Evolutionary conservation across 345 rosid species (phyloP), one percentile per base, ranked within the genome.

Genomic region (Brassica cretica): DNA sequence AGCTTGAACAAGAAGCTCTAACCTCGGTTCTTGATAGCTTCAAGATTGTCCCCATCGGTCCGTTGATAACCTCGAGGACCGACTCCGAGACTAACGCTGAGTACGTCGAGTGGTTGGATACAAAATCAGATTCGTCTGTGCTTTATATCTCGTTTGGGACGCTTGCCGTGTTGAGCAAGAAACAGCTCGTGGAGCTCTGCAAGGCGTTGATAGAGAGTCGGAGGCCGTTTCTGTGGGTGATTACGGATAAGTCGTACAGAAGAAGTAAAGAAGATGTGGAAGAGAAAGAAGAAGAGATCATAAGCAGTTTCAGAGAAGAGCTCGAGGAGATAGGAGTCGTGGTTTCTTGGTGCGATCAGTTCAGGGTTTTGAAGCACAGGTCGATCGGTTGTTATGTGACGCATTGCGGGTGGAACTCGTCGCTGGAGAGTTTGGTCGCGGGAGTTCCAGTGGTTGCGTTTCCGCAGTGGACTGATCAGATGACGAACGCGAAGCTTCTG

Each of bases 321-420:
- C 35, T 92, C 8, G 84, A 88, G 30, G 62, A 81, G 16, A 77
- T 74, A 70, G 96, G 94, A 41, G 73, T 82, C 85, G 80, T 90
- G 24, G 85, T 90, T 32, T 73, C 87, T 0, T 92, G 97, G 97
- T 92, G 97, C 30, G 79, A 82, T 5, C 96, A 92, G 82, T 77
- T 85, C 49, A 82, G 84, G 72, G 92, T 90, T 14, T 66, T 92
- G 64, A 87, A 87, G 1, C 89, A 89, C 18, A 78, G 72, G 0
- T 74, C 94, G 7, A 21, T 88, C 0, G 93, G 94, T 1, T 92
- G 94, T 66, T 92, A 88, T n/a, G 66, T 92, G 63, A 81, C 86
- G 1, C 93, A 92, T 74, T 88, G 94, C n/a, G 94, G 94, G 8
- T 91, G 97, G 95, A 92, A 86, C 83, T 88, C 97, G 2, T 88